Evolutionary conservation across 441 rosid species (phyloP), one percentile per base, ranked within the genome.

Genomic region (Croton setiger): DNA sequence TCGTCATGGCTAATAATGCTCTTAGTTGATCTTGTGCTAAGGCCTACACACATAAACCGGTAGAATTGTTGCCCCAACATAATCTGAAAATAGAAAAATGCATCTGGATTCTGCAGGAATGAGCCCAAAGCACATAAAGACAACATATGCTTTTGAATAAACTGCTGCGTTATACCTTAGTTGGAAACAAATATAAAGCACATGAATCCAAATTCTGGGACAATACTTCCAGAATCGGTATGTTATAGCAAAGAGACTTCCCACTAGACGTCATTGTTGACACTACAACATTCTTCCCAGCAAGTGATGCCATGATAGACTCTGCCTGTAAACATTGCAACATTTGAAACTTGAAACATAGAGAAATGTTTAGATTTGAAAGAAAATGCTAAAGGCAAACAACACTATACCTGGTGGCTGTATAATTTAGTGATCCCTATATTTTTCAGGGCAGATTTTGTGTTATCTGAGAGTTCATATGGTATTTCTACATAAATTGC

Each of bases 221-320:
- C 78, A 95, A 74, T 68, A 75, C 87, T 80, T 95, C 98, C 72
- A 95, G 82, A 79, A 95, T 93, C 48, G 97, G 99, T 72, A 90
- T 78, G 76, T 92, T 95, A 76, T 95, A 95, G 88, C 99, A 95
- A 70, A 95, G 89, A 82, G 99, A 92, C 84, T 95, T 95, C 69
- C 99, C 99, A 66, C 99, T 95, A 72, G 99, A 95, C 70, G 98
- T 95, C 96, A 88, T 81, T 77, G 98, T 95, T 75, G 99, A 95
- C 67, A 95, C 87, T 36, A 81, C 92, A 74, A 92, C 92, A 84
- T 86, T 88, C 83, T 86, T 92, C 81, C 93, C 84, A 64, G 87
- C 76, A 74, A 88, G 85, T 44, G 97, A 89, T 67, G 96, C 86
- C 70, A 73, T 66, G 70, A 95, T 84, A 18, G 99, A 88, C 80